Evolutionary conservation across 345 rosid genomes (phyloP).

Genomic region (Chamaenerion angustifolium): DNA sequence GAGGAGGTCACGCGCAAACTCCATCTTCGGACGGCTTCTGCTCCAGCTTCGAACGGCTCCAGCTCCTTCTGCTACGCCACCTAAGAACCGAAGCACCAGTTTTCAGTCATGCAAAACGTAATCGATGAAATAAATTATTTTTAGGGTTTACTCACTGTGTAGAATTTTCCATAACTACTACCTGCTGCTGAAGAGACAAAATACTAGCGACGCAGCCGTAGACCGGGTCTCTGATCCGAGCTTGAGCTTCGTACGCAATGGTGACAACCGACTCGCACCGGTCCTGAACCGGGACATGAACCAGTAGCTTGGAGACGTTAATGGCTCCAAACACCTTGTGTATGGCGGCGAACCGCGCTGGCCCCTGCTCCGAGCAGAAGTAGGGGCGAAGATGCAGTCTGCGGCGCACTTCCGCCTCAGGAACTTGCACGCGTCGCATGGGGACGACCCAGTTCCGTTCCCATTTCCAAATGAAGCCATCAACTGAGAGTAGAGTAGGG

Average conservation of each 20-base stretch:
- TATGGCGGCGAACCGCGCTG: conserved; percentile 53
- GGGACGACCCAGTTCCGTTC: too few relatives aligned
- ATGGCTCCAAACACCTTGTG: conserved; percentile 79
- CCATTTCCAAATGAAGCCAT: too few relatives aligned
- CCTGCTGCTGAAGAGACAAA: conserved; percentile 65
- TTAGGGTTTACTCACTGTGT: too few relatives aligned
- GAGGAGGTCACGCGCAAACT: too few relatives aligned
- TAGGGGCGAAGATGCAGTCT: conserved; percentile 61
- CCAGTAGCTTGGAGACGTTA: conserved; percentile 48
- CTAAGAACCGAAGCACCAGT: conserved; percentile 5
- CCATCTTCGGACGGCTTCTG: too few relatives aligned
- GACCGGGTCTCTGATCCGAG: conserved; percentile 57
- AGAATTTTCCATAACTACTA: too few relatives aligned
- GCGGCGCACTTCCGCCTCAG: conserved; percentile 53
- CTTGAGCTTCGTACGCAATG: conserved; percentile 66
- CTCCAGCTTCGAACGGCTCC: too few relatives aligned
- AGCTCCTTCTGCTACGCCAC: too few relatives aligned
- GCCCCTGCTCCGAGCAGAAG: conserved; percentile 59
- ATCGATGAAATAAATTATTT: too few relatives aligned
- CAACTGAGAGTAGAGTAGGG: too few relatives aligned
- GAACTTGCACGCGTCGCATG: too few relatives aligned
- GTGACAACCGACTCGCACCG: conserved; percentile 67
- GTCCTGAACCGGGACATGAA: conserved; percentile 46
- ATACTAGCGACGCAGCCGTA: conserved; percentile 71
- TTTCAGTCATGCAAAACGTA: too few relatives aligned